Evolutionary conservation across 2,329 filamentous ascomycete species (phyloP).

Genomic region (Microdochium nivale): DNA sequence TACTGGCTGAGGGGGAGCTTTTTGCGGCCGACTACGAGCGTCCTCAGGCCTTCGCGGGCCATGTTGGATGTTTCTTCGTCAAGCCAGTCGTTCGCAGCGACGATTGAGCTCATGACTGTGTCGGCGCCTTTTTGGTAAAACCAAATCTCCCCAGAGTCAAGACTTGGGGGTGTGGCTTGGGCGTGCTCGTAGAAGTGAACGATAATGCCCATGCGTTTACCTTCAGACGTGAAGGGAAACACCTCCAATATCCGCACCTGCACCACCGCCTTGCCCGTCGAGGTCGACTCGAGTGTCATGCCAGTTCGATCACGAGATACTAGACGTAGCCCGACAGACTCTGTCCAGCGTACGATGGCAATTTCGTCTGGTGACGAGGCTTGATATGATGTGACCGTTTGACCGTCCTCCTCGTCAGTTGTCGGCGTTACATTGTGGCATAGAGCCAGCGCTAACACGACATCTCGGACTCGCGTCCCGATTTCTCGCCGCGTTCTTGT

Average conservation of each 20-base stretch:
- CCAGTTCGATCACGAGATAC: conserved; percentile 77
- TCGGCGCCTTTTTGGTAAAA: conserved; percentile 99
- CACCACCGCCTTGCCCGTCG: conserved; percentile 66
- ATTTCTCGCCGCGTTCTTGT: conserved; percentile 90
- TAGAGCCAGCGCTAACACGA: conserved; percentile 83
- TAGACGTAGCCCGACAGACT: conserved; percentile 80
- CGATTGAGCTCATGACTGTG: conserved; percentile 95
- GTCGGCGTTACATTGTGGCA: conserved; percentile 98
- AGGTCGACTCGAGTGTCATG: conserved; percentile 73
- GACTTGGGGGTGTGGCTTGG: conserved; percentile 34
- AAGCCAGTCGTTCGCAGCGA: conserved; percentile 94
- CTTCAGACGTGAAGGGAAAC: conserved; percentile 96
- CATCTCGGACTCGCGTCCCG: conserved; percentile 82
- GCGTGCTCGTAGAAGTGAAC: conserved; percentile 68
- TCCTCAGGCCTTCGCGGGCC: conserved; percentile 91
- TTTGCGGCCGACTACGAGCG: conserved; percentile 90
- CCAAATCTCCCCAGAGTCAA: conserved; percentile 74
- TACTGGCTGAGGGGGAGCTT: conserved; percentile 73
- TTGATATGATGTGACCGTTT: conserved; percentile 77
- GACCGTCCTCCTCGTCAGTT: conserved; percentile 71
- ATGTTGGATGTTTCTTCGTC: conserved; percentile 99
- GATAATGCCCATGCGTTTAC: conserved; percentile 96
- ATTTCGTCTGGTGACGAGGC: conserved; percentile 97
- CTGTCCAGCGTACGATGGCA: conserved; percentile 93
- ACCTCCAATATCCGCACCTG: conserved; percentile 84